A percentile compares a stretch with the other conserved stretches of the same genome.
phyloP scores from a whole-genome alignment of 495 filamentous ascomycete species.

The Parmelia sp. region DNA sequence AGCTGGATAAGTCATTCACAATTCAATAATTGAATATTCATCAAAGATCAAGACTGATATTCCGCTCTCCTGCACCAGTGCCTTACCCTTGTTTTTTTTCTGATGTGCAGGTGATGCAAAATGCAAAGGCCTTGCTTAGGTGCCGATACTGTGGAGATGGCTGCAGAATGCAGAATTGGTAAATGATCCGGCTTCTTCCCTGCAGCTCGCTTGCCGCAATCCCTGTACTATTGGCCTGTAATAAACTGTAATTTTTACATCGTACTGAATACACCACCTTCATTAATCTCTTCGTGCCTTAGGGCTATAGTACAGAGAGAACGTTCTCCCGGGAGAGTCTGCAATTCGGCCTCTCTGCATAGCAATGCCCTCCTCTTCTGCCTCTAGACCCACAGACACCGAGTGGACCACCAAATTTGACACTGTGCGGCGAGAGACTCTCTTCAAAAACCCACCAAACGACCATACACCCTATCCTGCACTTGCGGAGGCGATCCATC shows the following conservation, averaged over 20 bases:
- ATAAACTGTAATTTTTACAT: not conserved
- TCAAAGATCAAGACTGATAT: not conserved
- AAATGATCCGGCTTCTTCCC: not conserved
- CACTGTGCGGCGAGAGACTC: conserved; percentile 70
- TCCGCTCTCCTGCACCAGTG: conserved; percentile 1
- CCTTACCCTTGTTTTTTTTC: not conserved
- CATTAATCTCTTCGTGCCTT: not conserved
- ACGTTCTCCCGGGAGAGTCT: not conserved
- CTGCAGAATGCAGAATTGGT: not conserved
- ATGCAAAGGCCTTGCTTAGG: conserved; percentile 3
- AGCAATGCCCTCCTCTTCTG: conserved; percentile 11
- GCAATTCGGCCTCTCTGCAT: not conserved
- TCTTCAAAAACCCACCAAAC: conserved; percentile 80
- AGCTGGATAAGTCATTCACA: too few relatives aligned
- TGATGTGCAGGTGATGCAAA: conserved; percentile 6
- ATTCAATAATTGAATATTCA: not conserved
- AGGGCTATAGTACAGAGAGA: not conserved
- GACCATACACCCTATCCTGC: conserved; percentile 85
- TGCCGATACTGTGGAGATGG: conserved; percentile 3
- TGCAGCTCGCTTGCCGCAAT: not conserved
- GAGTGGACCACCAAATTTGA: conserved; percentile 79
- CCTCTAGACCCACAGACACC: conserved; percentile 50
- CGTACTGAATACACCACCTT: too few relatives aligned
- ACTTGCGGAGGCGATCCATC: conserved; percentile 71
- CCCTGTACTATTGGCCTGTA: not conserved